Conservation (phyloP, 2,329 filamentous ascomycete species). For the Fusarium secorum region DNA sequence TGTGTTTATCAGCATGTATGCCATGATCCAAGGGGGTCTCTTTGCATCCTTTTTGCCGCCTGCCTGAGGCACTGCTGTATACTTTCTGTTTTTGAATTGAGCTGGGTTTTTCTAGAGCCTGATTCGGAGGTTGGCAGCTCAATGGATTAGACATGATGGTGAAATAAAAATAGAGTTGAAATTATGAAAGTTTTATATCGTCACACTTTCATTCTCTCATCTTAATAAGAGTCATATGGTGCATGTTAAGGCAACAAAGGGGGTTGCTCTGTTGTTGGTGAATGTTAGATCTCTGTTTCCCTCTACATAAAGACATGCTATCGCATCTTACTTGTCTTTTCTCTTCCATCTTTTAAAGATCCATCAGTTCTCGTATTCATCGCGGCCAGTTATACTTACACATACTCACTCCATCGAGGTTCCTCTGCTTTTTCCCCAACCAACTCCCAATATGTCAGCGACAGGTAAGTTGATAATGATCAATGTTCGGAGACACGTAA, state of each 20-base stretch:
- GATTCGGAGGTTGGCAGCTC: background rate
- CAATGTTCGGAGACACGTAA: background rate
- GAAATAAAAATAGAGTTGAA: background rate
- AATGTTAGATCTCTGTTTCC: background rate
- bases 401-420: background rate
- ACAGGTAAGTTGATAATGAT: background rate
- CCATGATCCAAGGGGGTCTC: constrained; percentile 79
- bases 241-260: background rate
- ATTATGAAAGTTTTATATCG: background rate
- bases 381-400: background rate
- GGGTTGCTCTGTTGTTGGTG: background rate
- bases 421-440: background rate
- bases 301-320: background rate
- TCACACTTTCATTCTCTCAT: background rate
- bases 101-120: background rate
- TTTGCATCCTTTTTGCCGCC: constrained; percentile 93
- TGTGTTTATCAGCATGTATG: constrained; percentile 81
- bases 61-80: constrained; percentile 58
- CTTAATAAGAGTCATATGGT: background rate
- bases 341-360: background rate
- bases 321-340: background rate
- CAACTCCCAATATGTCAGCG: background rate
- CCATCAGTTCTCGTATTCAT: background rate
- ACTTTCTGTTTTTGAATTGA: background rate
- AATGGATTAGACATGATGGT: background rate